Evolutionary conservation across 1,284 basidiomycete genomes (phyloP).

Genomic region (Papiliotrema terrestris): DNA sequence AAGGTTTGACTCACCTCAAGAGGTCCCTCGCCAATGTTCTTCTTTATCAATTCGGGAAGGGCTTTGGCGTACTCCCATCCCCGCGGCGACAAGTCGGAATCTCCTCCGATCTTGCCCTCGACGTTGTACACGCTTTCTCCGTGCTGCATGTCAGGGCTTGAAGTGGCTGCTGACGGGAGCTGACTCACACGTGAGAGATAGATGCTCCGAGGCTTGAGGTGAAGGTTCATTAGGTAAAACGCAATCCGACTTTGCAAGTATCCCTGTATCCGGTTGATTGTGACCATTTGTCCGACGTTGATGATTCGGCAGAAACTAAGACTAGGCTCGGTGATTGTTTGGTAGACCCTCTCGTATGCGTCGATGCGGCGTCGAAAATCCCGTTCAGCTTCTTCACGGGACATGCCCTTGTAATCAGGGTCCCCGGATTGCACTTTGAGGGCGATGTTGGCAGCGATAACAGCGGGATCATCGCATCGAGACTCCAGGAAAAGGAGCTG

Average conservation of each 20-base stretch:
- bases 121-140: constrained; percentile 98
- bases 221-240: constrained; percentile 98
- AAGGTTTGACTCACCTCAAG: constrained; percentile 10
- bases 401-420: constrained; percentile 92
- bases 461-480: constrained; percentile 85
- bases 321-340: constrained; percentile 84
- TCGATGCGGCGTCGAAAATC: constrained; percentile 91
- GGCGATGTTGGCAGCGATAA: constrained; percentile 92
- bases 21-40: constrained; percentile 84
- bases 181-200: constrained; percentile 83
- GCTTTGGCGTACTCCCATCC: constrained; percentile 83
- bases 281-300: constrained; percentile 82
- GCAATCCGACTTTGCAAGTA: constrained; percentile 96
- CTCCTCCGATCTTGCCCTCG: constrained; percentile 94
- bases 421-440: constrained; percentile 95
- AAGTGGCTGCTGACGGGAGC: not conserved
- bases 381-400: constrained; percentile 74
- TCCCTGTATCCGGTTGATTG: constrained; percentile 78
- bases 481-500: constrained; percentile 92
- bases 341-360: constrained; percentile 93
- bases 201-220: constrained; percentile 93
- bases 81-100: constrained; percentile 77
- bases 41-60: constrained; percentile 79
- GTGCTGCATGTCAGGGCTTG: constrained; percentile 59
- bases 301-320: constrained; percentile 82